Conservation (phyloP, 371 early-diverging fungal genomes). For the Mucor irregularis region DNA sequence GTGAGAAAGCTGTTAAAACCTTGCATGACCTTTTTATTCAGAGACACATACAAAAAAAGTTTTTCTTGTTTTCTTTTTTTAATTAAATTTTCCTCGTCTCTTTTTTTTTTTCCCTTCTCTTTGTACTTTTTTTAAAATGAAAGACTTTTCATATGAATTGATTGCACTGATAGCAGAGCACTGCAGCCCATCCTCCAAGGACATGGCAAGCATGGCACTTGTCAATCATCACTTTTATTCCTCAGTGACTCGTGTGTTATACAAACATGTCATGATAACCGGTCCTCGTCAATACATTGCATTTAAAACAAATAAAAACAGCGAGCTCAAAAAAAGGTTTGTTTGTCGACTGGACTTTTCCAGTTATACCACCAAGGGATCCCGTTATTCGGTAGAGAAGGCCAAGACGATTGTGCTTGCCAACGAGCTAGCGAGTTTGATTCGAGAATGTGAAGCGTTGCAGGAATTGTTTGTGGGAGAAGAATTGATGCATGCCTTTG, state of each 20-base stretch:
- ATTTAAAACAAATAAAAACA: not conserved
- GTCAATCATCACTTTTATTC: constrained; percentile 24
- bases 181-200: constrained; percentile 7
- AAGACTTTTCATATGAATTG: constrained; percentile 29
- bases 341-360: constrained; percentile 36
- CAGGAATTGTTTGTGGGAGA: constrained; percentile 36
- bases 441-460: constrained; percentile 27
- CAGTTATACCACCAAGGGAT: constrained; percentile 36
- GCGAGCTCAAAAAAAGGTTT: not conserved
- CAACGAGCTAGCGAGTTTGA: constrained; percentile 22
- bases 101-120: constrained; percentile 5
- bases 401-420: constrained; percentile 32
- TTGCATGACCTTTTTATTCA: not conserved
- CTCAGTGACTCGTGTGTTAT: constrained; percentile 18
- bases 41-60: not conserved
- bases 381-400: constrained; percentile 37
- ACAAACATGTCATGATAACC: constrained; percentile 27
- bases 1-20: not conserved
- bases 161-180: constrained; percentile 25
- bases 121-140: constrained; percentile 23
- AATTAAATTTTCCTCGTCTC: not conserved
- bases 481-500: constrained; percentile 37
- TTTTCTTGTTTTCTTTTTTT: not conserved
- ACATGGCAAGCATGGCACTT: constrained; percentile 17
- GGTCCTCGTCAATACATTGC: constrained; percentile 30